These are phyloP conservation scores for Cyberlindnera mrakii DNA, from an alignment of 805 yeast genomes.

Conservation along the genomic window DNA sequence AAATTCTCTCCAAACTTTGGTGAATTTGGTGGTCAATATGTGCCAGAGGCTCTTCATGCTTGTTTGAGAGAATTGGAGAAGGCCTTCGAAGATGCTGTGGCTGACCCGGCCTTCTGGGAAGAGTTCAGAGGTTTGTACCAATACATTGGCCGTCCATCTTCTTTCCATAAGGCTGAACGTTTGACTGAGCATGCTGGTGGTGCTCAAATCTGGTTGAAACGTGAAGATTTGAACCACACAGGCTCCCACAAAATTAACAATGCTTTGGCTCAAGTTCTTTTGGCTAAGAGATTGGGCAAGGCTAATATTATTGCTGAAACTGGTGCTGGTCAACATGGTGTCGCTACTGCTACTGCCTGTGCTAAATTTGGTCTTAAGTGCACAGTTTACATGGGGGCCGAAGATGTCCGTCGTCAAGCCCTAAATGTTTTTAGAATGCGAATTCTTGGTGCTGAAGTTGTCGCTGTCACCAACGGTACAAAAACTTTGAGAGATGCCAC, in stretches of 20 bases:
- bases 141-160: conserved; percentile 95
- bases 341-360: conserved; percentile 88
- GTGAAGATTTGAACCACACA: conserved; percentile 92
- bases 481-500: conserved; percentile 96
- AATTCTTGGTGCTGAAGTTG: conserved; percentile 91
- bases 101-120: conserved; percentile 90
- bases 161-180: conserved; percentile 86
- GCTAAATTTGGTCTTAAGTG: conserved; percentile 91
- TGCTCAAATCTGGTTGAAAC: conserved; percentile 93
- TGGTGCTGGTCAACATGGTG: conserved; percentile 94
- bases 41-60: conserved; percentile 91
- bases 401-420: conserved; percentile 98
- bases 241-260: conserved; percentile 87
- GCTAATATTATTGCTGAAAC: conserved; percentile 79
- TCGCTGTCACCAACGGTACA: conserved; percentile 92
- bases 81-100: conserved; percentile 82
- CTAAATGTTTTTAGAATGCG: conserved; percentile 96
- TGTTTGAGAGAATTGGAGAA: conserved; percentile 85
- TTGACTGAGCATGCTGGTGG: conserved; percentile 90
- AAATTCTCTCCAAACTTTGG: conserved; percentile 79
- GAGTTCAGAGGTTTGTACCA: conserved; percentile 80
- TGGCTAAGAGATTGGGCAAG: conserved; percentile 77
- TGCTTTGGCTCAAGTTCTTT: conserved; percentile 74
- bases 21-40: conserved; percentile 97
- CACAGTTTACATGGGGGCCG: conserved; percentile 98